Evolutionary conservation across 306 rosid species (phyloP), one percentile per base, ranked within the genome.

Genomic region (Mucuna pruriens): DNA sequence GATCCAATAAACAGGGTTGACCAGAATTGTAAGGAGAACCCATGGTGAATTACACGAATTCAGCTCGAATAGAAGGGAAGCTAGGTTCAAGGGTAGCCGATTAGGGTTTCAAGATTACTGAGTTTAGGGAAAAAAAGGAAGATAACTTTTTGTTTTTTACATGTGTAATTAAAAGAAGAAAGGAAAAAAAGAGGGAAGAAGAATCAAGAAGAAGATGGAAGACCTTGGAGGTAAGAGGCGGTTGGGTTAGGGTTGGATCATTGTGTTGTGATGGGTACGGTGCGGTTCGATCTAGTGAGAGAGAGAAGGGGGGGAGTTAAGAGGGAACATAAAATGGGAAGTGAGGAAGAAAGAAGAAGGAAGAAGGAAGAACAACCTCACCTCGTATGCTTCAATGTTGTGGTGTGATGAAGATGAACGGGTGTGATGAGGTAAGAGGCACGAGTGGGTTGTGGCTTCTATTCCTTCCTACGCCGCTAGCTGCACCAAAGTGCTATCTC

Each of bases 1-100:
- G 83, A 83, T 71, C 82, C 57, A 79, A 74, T 46, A 19, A 31
- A 74, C 66, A 66, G 40, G 79, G 68, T 76, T 78, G 76, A 88
- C 76, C 80, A 33, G 36, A 75, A 78, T 81, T 39, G 17, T 1
- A 3, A 26, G 19, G 5, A 72, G 33, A 79, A 74, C 9, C 42
- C 71, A 23, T 8, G 44, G n/a, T 7, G 19, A 74, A 82, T 74
- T 46, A 77, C 71, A 79, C 4, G 34, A 84, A 82, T 61, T 77
- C 20, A 83, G 49, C 52, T 81, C 4, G 25, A 76, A 58, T 63
- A 57, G 62, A 85, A 72, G 51, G 40, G 23, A 73, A 31, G 75
- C 6, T 20, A 15, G 1, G 62, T 54, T 74, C 12, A 66, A 75
- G 85, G 22, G 25, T 20, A 9, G 1, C n/a, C 33, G 70, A 81